Evolutionary conservation across 2,329 filamentous ascomycete species (phyloP).

Genomic region (Trichothecium sympodiale): DNA sequence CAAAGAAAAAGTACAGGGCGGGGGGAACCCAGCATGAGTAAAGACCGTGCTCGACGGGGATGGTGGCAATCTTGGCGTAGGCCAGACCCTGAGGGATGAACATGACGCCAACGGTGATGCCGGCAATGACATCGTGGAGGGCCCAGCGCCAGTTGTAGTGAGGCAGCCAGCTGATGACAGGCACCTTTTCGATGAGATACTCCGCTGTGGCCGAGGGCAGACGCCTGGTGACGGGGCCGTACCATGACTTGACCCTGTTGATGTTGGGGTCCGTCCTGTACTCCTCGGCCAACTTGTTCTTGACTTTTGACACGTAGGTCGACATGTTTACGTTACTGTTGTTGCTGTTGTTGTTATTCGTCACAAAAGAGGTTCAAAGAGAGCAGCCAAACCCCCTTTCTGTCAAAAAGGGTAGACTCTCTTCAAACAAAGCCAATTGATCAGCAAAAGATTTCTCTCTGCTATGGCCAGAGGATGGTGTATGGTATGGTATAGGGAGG

Average conservation of each 20-base stretch:
- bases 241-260: conserved; percentile 14
- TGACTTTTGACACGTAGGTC: conserved; percentile 7
- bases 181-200: conserved; percentile 49
- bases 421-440: no score
- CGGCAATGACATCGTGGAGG: conserved; percentile 49
- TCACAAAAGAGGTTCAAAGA: background rate
- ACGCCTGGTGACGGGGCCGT: conserved; percentile 10
- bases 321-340: background rate
- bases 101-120: conserved; percentile 48
- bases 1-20: conserved; percentile 46
- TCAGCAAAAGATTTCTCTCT: no score
- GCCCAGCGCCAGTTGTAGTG: conserved; percentile 51
- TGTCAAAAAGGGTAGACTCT: background rate
- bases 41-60: conserved; percentile 48
- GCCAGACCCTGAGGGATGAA: conserved; percentile 51
- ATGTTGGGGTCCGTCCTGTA: conserved; percentile 15
- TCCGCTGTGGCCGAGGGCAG: conserved; percentile 41
- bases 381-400: background rate
- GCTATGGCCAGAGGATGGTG: no score
- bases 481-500: no score
- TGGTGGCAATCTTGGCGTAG: conserved; percentile 50
- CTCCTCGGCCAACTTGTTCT: conserved; percentile 9
- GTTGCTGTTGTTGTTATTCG: no score
- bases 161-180: conserved; percentile 52
- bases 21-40: conserved; percentile 50